Evolutionary conservation across 176 grass and related monocot genomes (phyloP), one percentile per base, ranked within the genome.

Genomic region (Triticum timopheevii): DNA sequence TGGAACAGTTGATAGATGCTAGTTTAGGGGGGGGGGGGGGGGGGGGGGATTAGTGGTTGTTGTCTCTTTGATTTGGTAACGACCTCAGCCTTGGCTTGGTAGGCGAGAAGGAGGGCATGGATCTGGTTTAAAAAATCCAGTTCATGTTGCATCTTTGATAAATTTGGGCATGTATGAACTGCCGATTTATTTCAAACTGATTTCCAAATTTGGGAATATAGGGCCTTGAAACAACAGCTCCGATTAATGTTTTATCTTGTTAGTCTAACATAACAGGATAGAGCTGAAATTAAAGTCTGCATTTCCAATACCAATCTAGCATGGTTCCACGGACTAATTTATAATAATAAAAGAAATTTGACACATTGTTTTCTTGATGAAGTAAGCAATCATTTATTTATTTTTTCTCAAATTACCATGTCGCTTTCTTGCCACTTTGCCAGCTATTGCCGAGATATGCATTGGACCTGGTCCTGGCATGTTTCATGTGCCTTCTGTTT

Each of bases 371-470:
- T 80, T 80, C 33, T 79, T 70, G 62, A 7, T 78, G 75, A 30
- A 59, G 15, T 70, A 69, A 56, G 62, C 77, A 69, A 13, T 39
- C 13, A 8, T 27, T 34, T 20, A 20, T 63, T 76, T 50, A 19
- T 30, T 80, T 50, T 86, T 86, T 25, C 11, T 69, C 30, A 73
- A 81, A 85, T 85, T 11, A 77, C 77, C 19, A 70, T 77, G 82
- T 85, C 82, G 35, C 82, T 85, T 81, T 91, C 82, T 68, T 81
- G 86, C 69, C 77, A 77, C 88, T 78, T 68, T 81, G 86, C 69
- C 77, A 85, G 39, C 71, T 44, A 44, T 36, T 70, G 76, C 76
- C 23, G 30, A 13, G 28, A 31, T 70, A 40, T 85, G 70, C 69
- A 71, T 61, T 77, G 64, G 52, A 88, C 82, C 62, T 34, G 54